Evolutionary conservation across 75 land plant species (phyloP).

Genomic region (Isoetes taiwanensis): DNA sequence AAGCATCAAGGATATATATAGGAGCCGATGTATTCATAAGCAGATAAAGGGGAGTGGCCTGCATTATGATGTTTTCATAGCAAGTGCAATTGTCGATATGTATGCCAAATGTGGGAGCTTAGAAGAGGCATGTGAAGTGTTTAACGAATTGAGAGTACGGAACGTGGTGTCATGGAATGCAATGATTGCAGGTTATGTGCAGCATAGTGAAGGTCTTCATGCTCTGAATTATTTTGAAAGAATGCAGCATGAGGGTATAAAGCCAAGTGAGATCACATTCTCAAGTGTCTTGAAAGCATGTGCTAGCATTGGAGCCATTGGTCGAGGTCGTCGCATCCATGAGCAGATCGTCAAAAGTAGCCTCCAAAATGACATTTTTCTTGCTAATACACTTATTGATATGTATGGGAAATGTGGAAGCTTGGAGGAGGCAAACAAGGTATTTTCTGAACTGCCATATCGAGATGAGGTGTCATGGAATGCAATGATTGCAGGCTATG

Average conservation of each 20-base stretch:
- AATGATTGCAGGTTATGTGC: conserved; percentile 22
- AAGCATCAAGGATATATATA: conserved; percentile 8
- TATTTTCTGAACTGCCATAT: conserved; percentile 18
- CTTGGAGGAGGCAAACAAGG: conserved; percentile 20
- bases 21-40: conserved; percentile 20
- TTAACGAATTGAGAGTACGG: conserved; percentile 23
- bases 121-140: conserved; percentile 27
- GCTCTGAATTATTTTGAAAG: conserved; percentile 20
- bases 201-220: conserved; percentile 6
- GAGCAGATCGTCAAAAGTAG: conserved; percentile 21
- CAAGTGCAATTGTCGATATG: conserved; percentile 40
- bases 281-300: conserved; percentile 22
- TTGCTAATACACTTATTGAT: conserved; percentile 23
- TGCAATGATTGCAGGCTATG: conserved; percentile 21
- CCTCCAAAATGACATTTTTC: not conserved
- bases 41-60: not conserved
- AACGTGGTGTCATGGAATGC: conserved; percentile 35
- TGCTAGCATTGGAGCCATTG: conserved; percentile 10
- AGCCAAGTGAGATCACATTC: conserved; percentile 14
- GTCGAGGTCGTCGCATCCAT: conserved; percentile 18
- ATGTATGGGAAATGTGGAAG: conserved; percentile 35
- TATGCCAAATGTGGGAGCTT: conserved; percentile 36
- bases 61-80: conserved; percentile 13
- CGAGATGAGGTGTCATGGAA: conserved; percentile 31
- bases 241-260: conserved; percentile 11